Percentiles rank a stretch among this genome's conserved stretches.
Evolutionary conservation across 352 stramenopile genomes (phyloP).

Genomic region (Pythium guiyangense): DNA sequence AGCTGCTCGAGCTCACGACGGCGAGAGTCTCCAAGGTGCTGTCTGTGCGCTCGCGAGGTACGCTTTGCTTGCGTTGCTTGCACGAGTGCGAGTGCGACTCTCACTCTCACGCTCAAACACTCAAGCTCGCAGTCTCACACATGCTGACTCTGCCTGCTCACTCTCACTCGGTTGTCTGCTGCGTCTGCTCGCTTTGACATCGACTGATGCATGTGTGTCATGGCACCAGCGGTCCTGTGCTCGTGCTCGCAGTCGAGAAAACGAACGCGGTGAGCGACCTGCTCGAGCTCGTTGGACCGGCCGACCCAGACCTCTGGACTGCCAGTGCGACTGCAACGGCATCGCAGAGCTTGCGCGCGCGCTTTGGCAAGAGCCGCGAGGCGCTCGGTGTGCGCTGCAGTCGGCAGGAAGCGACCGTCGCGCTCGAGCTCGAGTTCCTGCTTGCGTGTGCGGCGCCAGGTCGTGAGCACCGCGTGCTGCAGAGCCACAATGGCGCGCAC

Average conservation of each 20-base stretch:
- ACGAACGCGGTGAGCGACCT: conserved; percentile 40
- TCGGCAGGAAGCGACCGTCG: no score
- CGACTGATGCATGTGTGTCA: no score
- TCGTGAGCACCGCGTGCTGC: conserved; percentile 1
- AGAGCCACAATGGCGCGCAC: not conserved
- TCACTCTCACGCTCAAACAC: conserved; percentile 1
- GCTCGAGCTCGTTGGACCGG: conserved; percentile 46
- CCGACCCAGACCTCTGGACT: conserved; percentile 22
- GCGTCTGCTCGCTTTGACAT: not conserved
- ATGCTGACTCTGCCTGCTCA: no score
- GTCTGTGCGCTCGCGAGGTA: conserved; percentile 7
- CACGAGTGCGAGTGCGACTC: no score
- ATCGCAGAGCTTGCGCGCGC: conserved; percentile 29
- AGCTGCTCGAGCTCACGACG: not conserved
- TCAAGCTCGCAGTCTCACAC: no score
- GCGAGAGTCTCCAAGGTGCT: conserved; percentile 4
- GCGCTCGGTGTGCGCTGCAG: no score
- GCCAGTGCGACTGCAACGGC: conserved; percentile 6
- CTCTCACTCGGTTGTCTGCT: not conserved
- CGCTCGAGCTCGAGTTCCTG: conserved; percentile 45
- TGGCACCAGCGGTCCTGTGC: conserved; percentile 23
- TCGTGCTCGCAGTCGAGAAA: conserved; percentile 47
- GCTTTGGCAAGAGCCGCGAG: no score
- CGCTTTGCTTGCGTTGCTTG: not conserved
- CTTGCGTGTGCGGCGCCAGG: conserved; percentile 18